These are phyloP conservation scores for Eutrema yunnanense DNA, from an alignment of 345 rosid species.

Conservation along the genomic window DNA sequence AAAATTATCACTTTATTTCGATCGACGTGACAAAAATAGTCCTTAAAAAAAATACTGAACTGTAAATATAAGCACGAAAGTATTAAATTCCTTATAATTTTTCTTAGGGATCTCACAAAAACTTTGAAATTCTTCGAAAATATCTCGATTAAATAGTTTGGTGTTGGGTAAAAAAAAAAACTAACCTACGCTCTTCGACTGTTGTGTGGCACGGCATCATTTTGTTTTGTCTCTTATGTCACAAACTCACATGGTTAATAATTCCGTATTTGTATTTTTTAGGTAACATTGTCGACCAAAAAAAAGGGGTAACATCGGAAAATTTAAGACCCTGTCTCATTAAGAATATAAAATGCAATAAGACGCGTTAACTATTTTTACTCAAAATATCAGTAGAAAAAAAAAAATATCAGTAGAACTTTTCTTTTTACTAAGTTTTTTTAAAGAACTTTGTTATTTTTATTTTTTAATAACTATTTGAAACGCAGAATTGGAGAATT, in stretches of 20 bases:
- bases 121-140: not conserved
- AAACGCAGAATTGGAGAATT: not conserved
- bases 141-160: not conserved
- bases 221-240: constrained; percentile 25
- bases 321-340: not conserved
- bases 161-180: not conserved
- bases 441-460: not conserved
- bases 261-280: not conserved
- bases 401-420: not conserved
- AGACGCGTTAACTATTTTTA: not conserved
- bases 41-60: not conserved
- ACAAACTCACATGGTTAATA: constrained; percentile 25
- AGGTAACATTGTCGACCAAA: too few relatives aligned
- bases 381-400: not conserved
- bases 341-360: too few relatives aligned
- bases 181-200: not conserved
- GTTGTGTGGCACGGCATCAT: constrained; percentile 18
- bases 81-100: not conserved
- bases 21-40: not conserved
- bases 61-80: not conserved
- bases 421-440: not conserved
- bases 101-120: not conserved
- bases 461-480: not conserved
- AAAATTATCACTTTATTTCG: not conserved
- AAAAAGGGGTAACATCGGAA: not conserved